Evolutionary conservation across 208 protist species (phyloP), one percentile per base, ranked within the genome.

Genomic region (Leptomonas pyrrhocoris): DNA sequence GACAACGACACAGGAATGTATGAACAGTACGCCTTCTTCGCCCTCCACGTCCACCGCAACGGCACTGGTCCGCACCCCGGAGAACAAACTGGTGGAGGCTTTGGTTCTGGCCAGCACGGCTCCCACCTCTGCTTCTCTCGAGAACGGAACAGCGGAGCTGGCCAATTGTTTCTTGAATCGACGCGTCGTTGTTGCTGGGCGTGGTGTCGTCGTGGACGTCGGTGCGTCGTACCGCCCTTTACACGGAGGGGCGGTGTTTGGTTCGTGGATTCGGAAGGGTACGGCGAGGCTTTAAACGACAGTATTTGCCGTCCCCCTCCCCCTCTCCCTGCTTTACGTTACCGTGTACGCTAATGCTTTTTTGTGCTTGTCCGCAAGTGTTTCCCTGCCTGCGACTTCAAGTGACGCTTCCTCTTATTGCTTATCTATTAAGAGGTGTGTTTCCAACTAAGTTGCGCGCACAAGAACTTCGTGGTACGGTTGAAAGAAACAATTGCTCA

Each of bases 141-240:
- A 43, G 23, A 58, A 59, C 48, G 62, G 27, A 6, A 77, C 62
- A 21, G 72, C 61, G 12, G 72, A 77, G 36, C 21, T 77, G 9
- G 72, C 72, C 11, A 77, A 77, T 49, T 77, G 72, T 16, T 31
- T 77, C 15, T 43, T 77, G 36, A 77, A 77, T 40, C 62, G 72
- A 13, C 63, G 72, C 31, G 72, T 57, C 15, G 36, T 25, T n/a
- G 63, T 58, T 11, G 56, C 63, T 13, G 72, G 72, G 5, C 40
- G 63, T 27, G 72, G 72, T 19, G 65, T 77, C 7, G 72, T 71
- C n/a, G 72, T 77, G 28, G 72, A 77, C 48, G 72, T 71, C n/a
- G 72, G 62, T 31, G 31, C n/a, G 42, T 46, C 49, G 23, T 31
- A 16, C 18, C 12, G 34, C n/a, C 23, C 54, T 9, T 21, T 31